Conservation (phyloP, 1,284 basidiomycete species). For the Inonotus hispidus region DNA sequence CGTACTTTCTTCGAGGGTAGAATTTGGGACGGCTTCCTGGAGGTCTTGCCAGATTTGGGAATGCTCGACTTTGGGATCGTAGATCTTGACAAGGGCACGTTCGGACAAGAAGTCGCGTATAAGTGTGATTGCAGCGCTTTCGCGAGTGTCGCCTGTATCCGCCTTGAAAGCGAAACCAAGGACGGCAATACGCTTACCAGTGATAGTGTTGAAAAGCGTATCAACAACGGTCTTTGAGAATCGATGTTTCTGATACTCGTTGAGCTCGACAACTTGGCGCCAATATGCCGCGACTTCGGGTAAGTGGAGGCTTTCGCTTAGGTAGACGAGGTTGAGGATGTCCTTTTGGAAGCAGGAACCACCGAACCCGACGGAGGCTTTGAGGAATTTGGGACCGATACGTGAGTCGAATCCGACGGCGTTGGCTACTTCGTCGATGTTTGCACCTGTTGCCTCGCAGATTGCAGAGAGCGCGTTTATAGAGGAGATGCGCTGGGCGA, state of each 20-base stretch:
- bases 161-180: constrained; percentile 97
- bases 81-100: constrained; percentile 81
- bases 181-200: constrained; percentile 92
- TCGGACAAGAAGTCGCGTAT: constrained; percentile 92
- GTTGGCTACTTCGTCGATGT: constrained; percentile 96
- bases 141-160: constrained; percentile 95
- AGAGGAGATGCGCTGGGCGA: constrained; percentile 97
- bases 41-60: constrained; percentile 76
- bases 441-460: constrained; percentile 99
- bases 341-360: constrained; percentile 99
- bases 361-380: constrained; percentile 94
- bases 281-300: constrained; percentile 99
- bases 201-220: constrained; percentile 97
- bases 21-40: constrained; percentile 55
- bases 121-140: constrained; percentile 94
- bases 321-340: constrained; percentile 97
- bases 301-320: constrained; percentile 89
- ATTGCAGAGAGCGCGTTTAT: constrained; percentile 98
- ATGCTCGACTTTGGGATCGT: constrained; percentile 84
- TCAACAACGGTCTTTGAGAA: constrained; percentile 91
- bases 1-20: constrained; percentile 51
- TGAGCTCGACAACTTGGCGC: constrained; percentile 92
- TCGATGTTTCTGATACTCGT: constrained; percentile 91
- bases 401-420: constrained; percentile 93
- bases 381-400: constrained; percentile 94